Evolutionary conservation across 495 filamentous ascomycete species (phyloP).

Genomic region (Penicillium steckii): DNA sequence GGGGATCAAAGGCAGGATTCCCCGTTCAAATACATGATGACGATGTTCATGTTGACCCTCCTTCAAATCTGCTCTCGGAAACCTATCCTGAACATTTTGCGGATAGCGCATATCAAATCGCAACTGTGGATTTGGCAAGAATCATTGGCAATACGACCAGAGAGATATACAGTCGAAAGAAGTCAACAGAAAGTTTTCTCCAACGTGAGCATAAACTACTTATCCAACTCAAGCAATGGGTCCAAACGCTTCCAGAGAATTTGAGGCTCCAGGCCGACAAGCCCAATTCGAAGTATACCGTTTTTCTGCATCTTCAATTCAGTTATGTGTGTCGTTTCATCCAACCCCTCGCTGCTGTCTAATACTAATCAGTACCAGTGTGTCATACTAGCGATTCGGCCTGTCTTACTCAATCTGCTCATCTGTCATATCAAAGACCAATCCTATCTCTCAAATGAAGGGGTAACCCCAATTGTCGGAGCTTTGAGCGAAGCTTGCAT

Average conservation of each 20-base stretch:
- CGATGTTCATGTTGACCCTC: constrained; percentile 38
- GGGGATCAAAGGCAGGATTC: constrained; percentile 38
- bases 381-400: constrained; percentile 37
- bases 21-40: constrained; percentile 39
- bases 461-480: constrained; percentile 25
- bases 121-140: constrained; percentile 31
- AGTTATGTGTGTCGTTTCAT: constrained; percentile 21
- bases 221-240: constrained; percentile 38
- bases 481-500: constrained; percentile 40
- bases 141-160: constrained; percentile 35
- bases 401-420: constrained; percentile 35
- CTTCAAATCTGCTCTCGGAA: constrained; percentile 21
- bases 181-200: constrained; percentile 34
- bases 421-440: constrained; percentile 22
- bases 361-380: constrained; percentile 19
- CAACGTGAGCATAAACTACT: constrained; percentile 36
- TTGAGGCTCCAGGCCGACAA: constrained; percentile 27
- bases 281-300: constrained; percentile 27
- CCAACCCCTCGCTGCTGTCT: background rate
- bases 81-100: constrained; percentile 34
- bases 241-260: constrained; percentile 34
- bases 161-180: constrained; percentile 35
- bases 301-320: constrained; percentile 37
- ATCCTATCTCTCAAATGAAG: background rate
- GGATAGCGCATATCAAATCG: constrained; percentile 28